Base-by-base conservation (phyloP, 1,284 basidiomycete genomes). In the Malassezia caprae region DNA sequence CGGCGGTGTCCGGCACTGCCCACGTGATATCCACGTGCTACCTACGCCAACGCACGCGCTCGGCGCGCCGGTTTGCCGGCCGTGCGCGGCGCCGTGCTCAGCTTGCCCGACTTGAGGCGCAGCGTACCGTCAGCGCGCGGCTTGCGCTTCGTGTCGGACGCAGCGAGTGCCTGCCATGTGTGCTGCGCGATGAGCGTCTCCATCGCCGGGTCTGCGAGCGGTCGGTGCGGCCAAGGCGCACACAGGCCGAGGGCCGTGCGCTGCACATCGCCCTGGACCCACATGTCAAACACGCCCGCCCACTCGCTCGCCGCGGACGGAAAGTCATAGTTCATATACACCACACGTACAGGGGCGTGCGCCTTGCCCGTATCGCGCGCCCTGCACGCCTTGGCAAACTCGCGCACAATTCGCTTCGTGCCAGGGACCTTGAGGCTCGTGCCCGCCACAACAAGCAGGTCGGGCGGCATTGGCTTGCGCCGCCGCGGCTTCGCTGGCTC, bases 391-490 rank as follows among this genome's bases (percentile, higher is more conserved):
- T 83, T 84, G 10, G 90, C 88, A 64, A 96, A 94, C 57, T 91
- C 88, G 75, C 90, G 90, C 40, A 96, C 89, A 34, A 96, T 82
- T 64, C 85, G 86, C 76, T 89, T 90, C 49, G 94, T 79, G 6
- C 91, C 91, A 8, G 96, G 88, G 73, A 96, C 87, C 62, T 94
- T 93, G 63, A 96, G 81, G 26, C 88, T 90, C 13, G 91, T 96
- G 37, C 91, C 91, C 84, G 94, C 93, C 63, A 96, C 85, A 66
- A 96, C 84, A 39, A 96, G 79, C 77, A 94, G 80, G 69, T 96
- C 91, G 1, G 91, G 91, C 66, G 83, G 63, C 17, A 73, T 53
- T 8, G 72, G 72, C 58, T 72, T 73, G 13, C 72, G 58, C 17
- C 67, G 56, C 1, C 67, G 58, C 4, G 61, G 58, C 54, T 59